A percentile compares a stretch with the other conserved stretches of the same genome.
phyloP scores from a whole-genome alignment of 2,329 filamentous ascomycete genomes.

The Penicillium paneum region DNA sequence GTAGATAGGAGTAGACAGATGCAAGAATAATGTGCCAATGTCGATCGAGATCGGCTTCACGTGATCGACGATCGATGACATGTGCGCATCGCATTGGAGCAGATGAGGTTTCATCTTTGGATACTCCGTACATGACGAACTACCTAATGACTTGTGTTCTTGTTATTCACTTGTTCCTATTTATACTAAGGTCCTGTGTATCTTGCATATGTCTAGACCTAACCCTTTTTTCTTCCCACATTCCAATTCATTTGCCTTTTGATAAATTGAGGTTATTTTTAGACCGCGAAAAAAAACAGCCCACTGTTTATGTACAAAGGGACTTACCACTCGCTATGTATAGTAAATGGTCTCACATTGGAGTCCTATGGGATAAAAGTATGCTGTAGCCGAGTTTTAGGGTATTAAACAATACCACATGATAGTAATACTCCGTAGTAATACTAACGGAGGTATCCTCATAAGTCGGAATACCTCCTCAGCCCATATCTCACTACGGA shows the following conservation, averaged over 20 bases:
- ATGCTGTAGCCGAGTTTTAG: neutral
- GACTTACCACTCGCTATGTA: slow-evolving; percentile 5
- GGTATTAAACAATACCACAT: neutral
- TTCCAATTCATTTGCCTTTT: neutral
- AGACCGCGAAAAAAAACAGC: neutral
- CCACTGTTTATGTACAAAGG: neutral
- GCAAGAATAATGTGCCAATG: neutral
- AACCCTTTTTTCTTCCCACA: neutral
- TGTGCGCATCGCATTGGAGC: neutral
- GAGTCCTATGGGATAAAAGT: slow-evolving; percentile 3
- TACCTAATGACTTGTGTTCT: too few relatives aligned
- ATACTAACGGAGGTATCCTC: neutral
- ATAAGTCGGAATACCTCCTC: neutral
- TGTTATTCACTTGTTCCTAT: too few relatives aligned
- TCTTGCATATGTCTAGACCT: neutral
- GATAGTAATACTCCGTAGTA: neutral
- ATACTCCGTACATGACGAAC: neutral
- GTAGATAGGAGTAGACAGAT: neutral
- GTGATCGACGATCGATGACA: neutral
- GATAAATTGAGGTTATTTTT: slow-evolving; percentile 2
- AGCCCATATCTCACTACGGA: neutral
- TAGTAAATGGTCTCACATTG: slow-evolving; percentile 17
- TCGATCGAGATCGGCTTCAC: neutral
- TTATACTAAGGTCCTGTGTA: neutral
- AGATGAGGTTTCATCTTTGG: neutral